Percentiles rank a stretch among this genome's conserved stretches.
Conservation (phyloP, 108 stramenopile species). For the Conticribra guillardii region DNA sequence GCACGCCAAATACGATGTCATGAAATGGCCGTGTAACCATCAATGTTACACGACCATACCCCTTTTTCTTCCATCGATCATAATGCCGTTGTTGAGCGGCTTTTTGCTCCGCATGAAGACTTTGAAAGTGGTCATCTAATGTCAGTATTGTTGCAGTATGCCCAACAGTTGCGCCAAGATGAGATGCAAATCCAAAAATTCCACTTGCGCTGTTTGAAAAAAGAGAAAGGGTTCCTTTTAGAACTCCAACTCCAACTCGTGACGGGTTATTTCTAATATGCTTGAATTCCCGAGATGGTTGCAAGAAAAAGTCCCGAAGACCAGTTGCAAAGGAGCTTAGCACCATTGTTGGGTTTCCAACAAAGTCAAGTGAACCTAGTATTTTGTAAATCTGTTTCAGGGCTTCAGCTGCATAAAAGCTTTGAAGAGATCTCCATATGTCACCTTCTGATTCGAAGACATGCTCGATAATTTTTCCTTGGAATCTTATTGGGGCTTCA, state of each 20-base stretch:
- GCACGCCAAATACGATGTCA: constrained; percentile 78
- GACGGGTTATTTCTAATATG: constrained; percentile 88
- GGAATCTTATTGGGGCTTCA: constrained; percentile 86
- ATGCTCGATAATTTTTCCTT: constrained; percentile 77
- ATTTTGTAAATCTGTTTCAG: constrained; percentile 95
- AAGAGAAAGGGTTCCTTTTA: constrained; percentile 93
- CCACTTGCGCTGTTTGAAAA: constrained; percentile 92
- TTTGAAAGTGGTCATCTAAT: constrained; percentile 76
- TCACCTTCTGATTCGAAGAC: constrained; percentile 47
- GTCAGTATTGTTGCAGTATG: constrained; percentile 69
- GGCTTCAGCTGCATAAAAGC: constrained; percentile 51
- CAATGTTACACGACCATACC: constrained; percentile 54
- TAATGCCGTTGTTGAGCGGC: constrained; percentile 66
- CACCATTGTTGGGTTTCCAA: constrained; percentile 93
- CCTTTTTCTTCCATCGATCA: constrained; percentile 71
- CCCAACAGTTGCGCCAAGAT: constrained; percentile 64
- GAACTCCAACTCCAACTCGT: constrained; percentile 88
- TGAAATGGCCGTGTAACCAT: constrained; percentile 71
- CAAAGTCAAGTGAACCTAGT: constrained; percentile 92
- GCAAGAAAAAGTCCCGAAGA: constrained; percentile 90
- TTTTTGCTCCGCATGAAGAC: constrained; percentile 75
- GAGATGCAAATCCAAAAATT: constrained; percentile 86
- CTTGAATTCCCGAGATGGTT: constrained; percentile 83
- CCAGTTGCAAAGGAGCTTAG: constrained; percentile 88
- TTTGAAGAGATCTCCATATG: constrained; percentile 35